Base-by-base conservation (phyloP, 176 grass and related monocot genomes). In the Oryza australiensis region DNA sequence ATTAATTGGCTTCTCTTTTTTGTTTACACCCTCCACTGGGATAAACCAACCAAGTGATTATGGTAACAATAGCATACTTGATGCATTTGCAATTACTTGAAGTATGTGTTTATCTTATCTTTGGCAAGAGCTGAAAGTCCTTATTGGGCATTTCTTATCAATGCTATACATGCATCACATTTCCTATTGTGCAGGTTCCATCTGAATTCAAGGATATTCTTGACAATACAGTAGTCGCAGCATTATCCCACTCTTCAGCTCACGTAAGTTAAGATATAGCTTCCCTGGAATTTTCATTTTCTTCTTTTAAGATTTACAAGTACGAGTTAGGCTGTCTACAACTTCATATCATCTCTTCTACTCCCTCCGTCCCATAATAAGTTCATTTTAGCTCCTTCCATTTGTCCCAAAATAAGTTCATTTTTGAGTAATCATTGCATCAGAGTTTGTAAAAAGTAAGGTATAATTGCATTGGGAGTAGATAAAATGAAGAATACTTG, bases 191-290 rank as follows among this genome's bases (percentile, higher is more conserved):
- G 70, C 84, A 98, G 95, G 96, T 98, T 83, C 90, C 96, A 67
- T 51, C 68, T 83, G 90, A 98, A 86, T 98, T 98, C 79, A 98
- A 95, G 87, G 87, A 95, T 82, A 65, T 98, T 68, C 96, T 98
- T 74, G 96, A 98, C 89, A 91, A 95, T 77, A 95, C 96, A 86
- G 90, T 95, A 68, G 90, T 98, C 57, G 84, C 90, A 79, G 88
- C 89, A 79, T 74, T 98, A 78, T 93, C 93, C 49, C 90, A 98
- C 91, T 95, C 92, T 85, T 98, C 96, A 84, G 86, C 90, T 63
- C 91, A 98, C 79, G 96, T 98, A 94, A 81, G 72, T 77, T 60
- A 12, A 62, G 28, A 48, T 41, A 74, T 65, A 60, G 65, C 34
- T 90, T 57, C 53, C 46, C 1, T 74, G 46, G 57, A 12, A 62